Evolutionary conservation across 2,329 filamentous ascomycete genomes (phyloP).

Genomic region (Fusarium circinatum): DNA sequence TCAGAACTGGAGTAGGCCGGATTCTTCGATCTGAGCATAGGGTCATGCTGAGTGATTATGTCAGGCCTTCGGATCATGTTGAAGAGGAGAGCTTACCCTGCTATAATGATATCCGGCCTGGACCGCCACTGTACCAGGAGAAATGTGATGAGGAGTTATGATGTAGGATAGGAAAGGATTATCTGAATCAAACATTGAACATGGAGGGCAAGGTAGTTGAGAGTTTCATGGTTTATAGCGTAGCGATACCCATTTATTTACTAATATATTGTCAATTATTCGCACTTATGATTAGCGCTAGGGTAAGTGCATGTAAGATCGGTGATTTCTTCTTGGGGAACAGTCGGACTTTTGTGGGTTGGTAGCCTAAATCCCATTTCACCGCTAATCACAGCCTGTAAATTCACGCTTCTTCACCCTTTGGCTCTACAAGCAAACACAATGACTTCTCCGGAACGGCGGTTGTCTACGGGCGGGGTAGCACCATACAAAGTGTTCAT

Average conservation of each 20-base stretch:
- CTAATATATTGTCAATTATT: not conserved
- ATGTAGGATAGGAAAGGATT: accelerated
- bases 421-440: not conserved
- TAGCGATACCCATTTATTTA: not conserved
- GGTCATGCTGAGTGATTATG: slow-evolving; percentile 76
- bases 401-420: not conserved
- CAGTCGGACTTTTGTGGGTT: not conserved
- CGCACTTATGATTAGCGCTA: not conserved
- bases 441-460: not conserved
- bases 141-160: not conserved
- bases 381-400: not conserved
- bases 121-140: slow-evolving; percentile 13
- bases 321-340: not conserved
- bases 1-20: slow-evolving; percentile 87
- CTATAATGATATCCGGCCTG: slow-evolving; percentile 1
- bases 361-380: not conserved
- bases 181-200: not conserved
- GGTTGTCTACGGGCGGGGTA: not conserved
- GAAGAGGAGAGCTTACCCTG: slow-evolving; percentile 7
- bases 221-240: not conserved
- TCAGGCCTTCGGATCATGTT: not conserved
- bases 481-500: not conserved
- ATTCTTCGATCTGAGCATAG: slow-evolving; percentile 92
- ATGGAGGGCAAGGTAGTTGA: not conserved
- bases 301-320: not conserved